phyloP scores from a whole-genome alignment of 1,284 basidiomycete species.

The Ceratobasidium sp. region DNA sequence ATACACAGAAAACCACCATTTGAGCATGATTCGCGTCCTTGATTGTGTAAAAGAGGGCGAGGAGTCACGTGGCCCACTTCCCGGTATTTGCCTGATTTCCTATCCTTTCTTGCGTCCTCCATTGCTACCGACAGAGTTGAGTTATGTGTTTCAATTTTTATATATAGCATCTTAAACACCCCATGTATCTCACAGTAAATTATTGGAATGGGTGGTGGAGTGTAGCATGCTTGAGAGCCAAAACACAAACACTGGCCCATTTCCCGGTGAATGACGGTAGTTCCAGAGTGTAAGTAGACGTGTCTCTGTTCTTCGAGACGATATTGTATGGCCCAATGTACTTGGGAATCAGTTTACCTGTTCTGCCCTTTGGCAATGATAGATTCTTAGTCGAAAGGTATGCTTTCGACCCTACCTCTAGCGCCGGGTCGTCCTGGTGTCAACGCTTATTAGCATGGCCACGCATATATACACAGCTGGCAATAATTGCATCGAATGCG shows the following conservation, averaged over 20 bases:
- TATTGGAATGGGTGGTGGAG: too few relatives aligned
- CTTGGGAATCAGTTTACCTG: conserved; percentile 20
- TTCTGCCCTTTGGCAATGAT: neutral
- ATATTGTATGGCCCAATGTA: conserved; percentile 47
- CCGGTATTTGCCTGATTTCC: too few relatives aligned
- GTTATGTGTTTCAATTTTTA: too few relatives aligned
- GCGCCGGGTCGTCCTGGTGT: neutral
- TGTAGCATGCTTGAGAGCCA: too few relatives aligned
- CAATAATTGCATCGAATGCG: conserved; percentile 20
- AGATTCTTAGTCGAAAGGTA: conserved; percentile 27
- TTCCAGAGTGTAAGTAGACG: conserved; percentile 31
- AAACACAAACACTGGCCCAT: too few relatives aligned
- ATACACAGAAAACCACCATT: neutral
- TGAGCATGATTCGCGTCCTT: neutral
- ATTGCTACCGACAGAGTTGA: too few relatives aligned
- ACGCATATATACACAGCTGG: conserved; percentile 2
- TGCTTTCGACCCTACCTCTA: neutral
- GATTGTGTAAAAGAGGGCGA: neutral
- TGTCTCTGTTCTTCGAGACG: neutral
- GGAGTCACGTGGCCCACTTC: conserved; percentile 16
- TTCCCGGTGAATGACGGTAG: too few relatives aligned
- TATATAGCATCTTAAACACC: too few relatives aligned
- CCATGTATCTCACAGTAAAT: too few relatives aligned
- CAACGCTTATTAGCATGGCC: conserved; percentile 19
- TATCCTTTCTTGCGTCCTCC: too few relatives aligned